A percentile compares a stretch with the other conserved stretches of the same genome.
phyloP scores from a whole-genome alignment of 495 filamentous ascomycete species.

The Achaetomiella virescens region DNA sequence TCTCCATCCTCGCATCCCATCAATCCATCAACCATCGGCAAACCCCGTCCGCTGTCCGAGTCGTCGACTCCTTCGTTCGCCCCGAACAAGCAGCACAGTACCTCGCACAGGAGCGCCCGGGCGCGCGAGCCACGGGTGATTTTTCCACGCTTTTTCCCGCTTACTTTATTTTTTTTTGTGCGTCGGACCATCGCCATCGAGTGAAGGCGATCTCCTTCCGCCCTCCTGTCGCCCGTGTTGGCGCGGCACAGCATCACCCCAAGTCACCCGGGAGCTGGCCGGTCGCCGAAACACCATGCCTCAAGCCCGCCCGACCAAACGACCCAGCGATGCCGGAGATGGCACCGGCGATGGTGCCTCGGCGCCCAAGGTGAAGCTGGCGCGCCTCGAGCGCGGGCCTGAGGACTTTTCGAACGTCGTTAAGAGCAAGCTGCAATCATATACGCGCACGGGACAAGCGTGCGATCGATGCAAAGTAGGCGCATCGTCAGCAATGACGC shows the following conservation, averaged over 20 bases:
- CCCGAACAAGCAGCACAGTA: no score
- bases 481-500: neutral
- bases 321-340: constrained; percentile 35
- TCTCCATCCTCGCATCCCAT: constrained; percentile 18
- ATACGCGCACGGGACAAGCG: constrained; percentile 72
- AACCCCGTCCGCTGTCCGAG: constrained; percentile 14
- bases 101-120: neutral
- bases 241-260: constrained; percentile 15
- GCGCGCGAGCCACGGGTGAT: neutral
- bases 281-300: constrained; percentile 20
- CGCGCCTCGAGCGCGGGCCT: constrained; percentile 42
- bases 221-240: constrained; percentile 16
- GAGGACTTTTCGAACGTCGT: constrained; percentile 64
- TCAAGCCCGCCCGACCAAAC: constrained; percentile 34
- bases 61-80: neutral
- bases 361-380: constrained; percentile 40
- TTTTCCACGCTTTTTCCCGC: neutral
- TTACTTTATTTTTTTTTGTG: neutral
- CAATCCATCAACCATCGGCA: constrained; percentile 16
- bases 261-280: constrained; percentile 6
- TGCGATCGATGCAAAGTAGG: constrained; percentile 81
- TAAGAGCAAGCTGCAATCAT: constrained; percentile 55
- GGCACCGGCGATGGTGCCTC: constrained; percentile 18
- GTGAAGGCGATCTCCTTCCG: constrained; percentile 3
- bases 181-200: neutral